Conservation (phyloP, 257 asterid species). For the Ophiorrhiza pumila region DNA sequence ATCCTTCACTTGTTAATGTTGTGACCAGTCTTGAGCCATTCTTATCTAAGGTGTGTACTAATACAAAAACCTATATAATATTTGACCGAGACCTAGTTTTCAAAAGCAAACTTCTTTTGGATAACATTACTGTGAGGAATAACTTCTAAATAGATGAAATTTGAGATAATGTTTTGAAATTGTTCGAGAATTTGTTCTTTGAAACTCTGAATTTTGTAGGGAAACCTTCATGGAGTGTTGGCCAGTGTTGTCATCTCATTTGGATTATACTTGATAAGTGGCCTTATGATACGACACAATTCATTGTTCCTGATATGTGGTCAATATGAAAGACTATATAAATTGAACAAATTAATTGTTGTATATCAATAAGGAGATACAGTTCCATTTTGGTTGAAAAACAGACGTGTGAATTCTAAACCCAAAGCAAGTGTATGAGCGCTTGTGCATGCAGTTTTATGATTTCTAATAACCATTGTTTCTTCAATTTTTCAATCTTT, state of each 20-base stretch:
- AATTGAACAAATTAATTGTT: background rate
- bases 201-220: background rate
- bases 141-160: background rate
- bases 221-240: background rate
- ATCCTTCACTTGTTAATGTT: constrained; percentile 72
- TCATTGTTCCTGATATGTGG: background rate
- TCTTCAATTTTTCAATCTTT: constrained; percentile 4
- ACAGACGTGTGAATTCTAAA: background rate
- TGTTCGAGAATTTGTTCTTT: background rate
- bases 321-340: background rate
- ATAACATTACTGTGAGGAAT: background rate
- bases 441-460: background rate
- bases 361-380: background rate
- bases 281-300: background rate
- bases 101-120: background rate
- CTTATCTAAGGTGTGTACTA: constrained; percentile 70
- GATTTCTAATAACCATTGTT: background rate
- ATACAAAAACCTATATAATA: background rate
- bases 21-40: constrained; percentile 88
- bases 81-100: background rate
- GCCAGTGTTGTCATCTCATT: background rate
- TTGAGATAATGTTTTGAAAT: background rate
- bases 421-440: background rate
- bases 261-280: background rate
- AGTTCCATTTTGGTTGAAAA: background rate